phyloP scores from a whole-genome alignment of 139 green algal genomes.

The Chlamydomonas incerta region DNA sequence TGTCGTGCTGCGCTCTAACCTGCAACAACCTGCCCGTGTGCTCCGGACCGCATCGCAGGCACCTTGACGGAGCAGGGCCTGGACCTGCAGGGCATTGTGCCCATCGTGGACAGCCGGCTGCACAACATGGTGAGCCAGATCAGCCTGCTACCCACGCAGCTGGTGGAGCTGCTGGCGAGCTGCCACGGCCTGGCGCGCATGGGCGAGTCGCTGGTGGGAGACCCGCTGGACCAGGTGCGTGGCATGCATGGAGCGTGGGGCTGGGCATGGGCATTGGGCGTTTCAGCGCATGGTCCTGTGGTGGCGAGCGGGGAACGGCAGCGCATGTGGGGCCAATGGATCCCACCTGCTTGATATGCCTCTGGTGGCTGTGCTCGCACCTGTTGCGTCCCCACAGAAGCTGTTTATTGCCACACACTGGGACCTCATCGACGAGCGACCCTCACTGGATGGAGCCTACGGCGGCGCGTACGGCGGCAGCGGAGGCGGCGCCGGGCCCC shows the following conservation, averaged over 20 bases:
- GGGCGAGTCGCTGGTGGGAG: constrained; percentile 67
- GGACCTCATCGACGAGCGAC: constrained; percentile 60
- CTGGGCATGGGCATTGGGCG: no score
- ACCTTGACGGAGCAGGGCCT: constrained; percentile 78
- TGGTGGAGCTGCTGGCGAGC: constrained; percentile 70
- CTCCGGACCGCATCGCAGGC: constrained; percentile 48
- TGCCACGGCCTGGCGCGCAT: constrained; percentile 77
- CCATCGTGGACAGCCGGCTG: constrained; percentile 27
- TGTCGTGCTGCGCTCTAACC: no score
- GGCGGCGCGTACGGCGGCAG: background rate
- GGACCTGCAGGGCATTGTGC: constrained; percentile 70
- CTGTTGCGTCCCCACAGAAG: constrained; percentile 38
- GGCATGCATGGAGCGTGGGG: no score
- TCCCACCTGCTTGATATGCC: no score
- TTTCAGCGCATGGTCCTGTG: no score
- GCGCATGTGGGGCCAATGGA: no score
- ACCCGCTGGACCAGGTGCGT: constrained; percentile 74
- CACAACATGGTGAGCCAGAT: constrained; percentile 9
- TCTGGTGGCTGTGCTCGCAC: no score
- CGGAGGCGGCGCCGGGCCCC: background rate
- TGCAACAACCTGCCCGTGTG: no score
- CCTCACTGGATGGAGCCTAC: background rate
- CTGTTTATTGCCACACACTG: constrained; percentile 74
- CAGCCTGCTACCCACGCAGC: constrained; percentile 36
- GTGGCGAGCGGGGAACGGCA: no score